phyloP scores from a whole-genome alignment of 768 basidiomycete species.

The Mycena pura region DNA sequence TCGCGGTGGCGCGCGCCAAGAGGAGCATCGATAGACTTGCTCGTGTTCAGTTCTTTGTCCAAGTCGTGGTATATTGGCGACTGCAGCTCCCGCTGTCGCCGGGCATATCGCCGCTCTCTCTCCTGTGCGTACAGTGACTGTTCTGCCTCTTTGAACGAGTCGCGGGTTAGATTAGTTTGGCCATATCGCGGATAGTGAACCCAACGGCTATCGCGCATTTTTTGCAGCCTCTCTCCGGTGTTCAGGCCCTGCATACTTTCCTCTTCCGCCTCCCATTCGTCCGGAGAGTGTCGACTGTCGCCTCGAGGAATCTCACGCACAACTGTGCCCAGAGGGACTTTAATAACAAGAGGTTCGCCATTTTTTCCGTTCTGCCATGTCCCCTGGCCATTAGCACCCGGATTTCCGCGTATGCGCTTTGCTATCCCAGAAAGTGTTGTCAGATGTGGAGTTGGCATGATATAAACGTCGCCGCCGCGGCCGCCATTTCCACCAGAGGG shows the following conservation, averaged over 20 bases:
- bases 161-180: conserved; percentile 67
- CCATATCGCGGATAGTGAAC: conserved; percentile 77
- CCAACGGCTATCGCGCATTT: conserved; percentile 73
- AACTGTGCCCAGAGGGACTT: conserved; percentile 90
- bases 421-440: conserved; percentile 80
- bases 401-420: conserved; percentile 67
- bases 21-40: conserved; percentile 60
- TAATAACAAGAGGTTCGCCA: conserved; percentile 74
- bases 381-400: conserved; percentile 80
- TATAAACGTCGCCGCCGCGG: conserved; percentile 85
- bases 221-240: conserved; percentile 55
- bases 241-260: conserved; percentile 58
- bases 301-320: conserved; percentile 75
- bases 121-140: conserved; percentile 64
- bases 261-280: conserved; percentile 79
- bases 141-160: conserved; percentile 78
- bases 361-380: conserved; percentile 86
- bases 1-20: conserved; percentile 64
- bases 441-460: conserved; percentile 78
- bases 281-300: conserved; percentile 67
- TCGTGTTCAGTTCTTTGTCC: conserved; percentile 52
- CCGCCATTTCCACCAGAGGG: conserved; percentile 96
- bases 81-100: conserved; percentile 47
- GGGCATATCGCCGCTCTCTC: conserved; percentile 58
- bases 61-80: conserved; percentile 67